Percentiles rank a stretch among this genome's conserved stretches.
Evolutionary conservation across 1,284 basidiomycete genomes (phyloP).

Genomic region (Ustilago xerochloae): DNA sequence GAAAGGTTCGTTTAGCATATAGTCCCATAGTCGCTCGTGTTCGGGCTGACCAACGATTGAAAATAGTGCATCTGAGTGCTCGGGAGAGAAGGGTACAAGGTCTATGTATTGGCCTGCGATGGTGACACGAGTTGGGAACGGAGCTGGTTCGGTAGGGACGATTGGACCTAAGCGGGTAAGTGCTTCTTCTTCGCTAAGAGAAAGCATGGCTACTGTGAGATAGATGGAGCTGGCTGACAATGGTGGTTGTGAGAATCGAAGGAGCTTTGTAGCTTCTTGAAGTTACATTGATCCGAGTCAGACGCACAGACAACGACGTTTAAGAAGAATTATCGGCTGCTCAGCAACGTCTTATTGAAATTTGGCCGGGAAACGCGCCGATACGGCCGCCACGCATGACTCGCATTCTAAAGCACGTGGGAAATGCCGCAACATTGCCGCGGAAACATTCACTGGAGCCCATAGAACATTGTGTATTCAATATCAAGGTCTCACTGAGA

Average conservation of each 20-base stretch:
- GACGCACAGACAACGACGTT: not conserved
- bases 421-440: too few relatives aligned
- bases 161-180: slow-evolving; percentile 20
- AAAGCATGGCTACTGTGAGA: slow-evolving; percentile 4
- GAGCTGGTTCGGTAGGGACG: slow-evolving; percentile 15
- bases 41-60: slow-evolving; percentile 19
- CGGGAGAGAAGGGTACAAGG: slow-evolving; percentile 18
- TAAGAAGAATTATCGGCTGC: too few relatives aligned
- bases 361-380: too few relatives aligned
- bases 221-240: not conserved
- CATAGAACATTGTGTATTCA: too few relatives aligned
- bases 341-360: too few relatives aligned
- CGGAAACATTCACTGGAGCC: too few relatives aligned
- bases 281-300: slow-evolving; percentile 1
- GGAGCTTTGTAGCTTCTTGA: too few relatives aligned
- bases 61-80: slow-evolving; percentile 28
- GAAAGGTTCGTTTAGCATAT: slow-evolving; percentile 31
- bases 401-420: not conserved
- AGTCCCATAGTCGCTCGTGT: slow-evolving; percentile 41
- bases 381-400: not conserved
- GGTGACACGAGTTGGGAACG: slow-evolving; percentile 17
- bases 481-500: too few relatives aligned
- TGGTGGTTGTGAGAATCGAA: not conserved
- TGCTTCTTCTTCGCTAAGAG: slow-evolving; percentile 31
- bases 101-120: slow-evolving; percentile 38